Base-by-base conservation (phyloP, 1,284 basidiomycete species). In the Trametes versicolor region DNA sequence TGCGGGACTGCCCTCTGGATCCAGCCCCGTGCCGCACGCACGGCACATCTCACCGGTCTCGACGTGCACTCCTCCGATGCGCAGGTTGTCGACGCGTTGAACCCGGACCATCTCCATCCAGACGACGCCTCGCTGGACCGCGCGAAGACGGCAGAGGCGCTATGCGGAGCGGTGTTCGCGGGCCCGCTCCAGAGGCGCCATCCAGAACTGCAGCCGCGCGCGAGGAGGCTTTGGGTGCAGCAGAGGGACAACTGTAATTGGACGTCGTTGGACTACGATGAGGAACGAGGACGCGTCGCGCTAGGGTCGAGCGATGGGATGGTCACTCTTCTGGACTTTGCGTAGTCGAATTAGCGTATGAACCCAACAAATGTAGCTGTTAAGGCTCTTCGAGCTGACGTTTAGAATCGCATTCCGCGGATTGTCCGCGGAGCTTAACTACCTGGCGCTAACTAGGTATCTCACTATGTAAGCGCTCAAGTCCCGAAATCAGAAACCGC, bases 1-100 rank as follows among this genome's bases (percentile, higher is more conserved):
- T 77, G 81, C 58, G 85, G 86, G 4, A 87, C 87, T 0, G 86
- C 87, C 2, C 75, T 85, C 5, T 90, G 87, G 87, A 81, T 89
- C 25, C 82, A 83, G 60, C 87, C 88, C 2, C 80, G 77, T 47
- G 70, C 67, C 9, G 57, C 73, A 23, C 70, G 72, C n/a, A 62
- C 65, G 12, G 65, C 71, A 19, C 70, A 68, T 62, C 71, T 73
- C 32, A 68, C 73, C 3, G 70, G 72, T 19, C 50, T 70, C 53
- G 76, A 74, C 68, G 70, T 76, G 37, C 76, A 79, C 36, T 58
- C 71, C n/a, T 73, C 73, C 39, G 62, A 63, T 6, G 55, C 70
- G 34, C 72, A 70, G 49, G 64, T 66, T n/a, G 37, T 58, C 9
- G 68, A 62, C 36, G 37, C 50, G 25, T 19, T 66, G 49, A 56